Evolutionary conservation across 192 early-diverging fungal genomes (phyloP), one percentile per base, ranked within the genome.

Genomic region (Lunasporangiospora selenospora): DNA sequence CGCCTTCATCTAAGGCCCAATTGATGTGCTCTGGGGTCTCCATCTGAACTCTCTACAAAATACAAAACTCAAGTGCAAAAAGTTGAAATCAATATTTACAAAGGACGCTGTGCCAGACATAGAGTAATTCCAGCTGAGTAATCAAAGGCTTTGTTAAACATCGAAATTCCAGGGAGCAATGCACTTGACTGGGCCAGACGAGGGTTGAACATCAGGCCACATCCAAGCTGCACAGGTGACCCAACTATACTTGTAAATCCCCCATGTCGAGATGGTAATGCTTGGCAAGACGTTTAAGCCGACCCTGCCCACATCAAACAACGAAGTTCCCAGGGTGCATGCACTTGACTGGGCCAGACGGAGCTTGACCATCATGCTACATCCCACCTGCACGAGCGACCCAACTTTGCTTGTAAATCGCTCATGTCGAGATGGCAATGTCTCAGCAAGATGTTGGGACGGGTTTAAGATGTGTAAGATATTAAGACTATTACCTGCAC

Each of bases 241-340:
- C 53, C 53, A 55, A 55, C 53, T 11, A 5, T 13, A 42, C 53
- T 55, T 21, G 53, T 55, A 23, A 55, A 41, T 55, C 39, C 6
- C 53, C 8, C 40, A 42, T 21, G 53, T 55, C 53, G 53, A 55
- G 53, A 43, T 30, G 53, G 53, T 13, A 55, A 55, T 55, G 53
- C 53, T 55, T 55, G 53, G 40, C 40, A 55, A 41, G 53, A 55
- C 43, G 40, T 53, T 38, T 15, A 38, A 38, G 37, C 37, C 15
- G 37, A 38, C 15, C 37, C 15, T 38, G 37, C 37, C 37, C 37
- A 38, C 37, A 38, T 38, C 37, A 38, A 38, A 38, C 37, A 10
- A 10, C 37, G 15, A 38, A 38, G 15, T 38, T 38, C 37, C 37
- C 37, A 38, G 37, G 37, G 37, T 38, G 37, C 37, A 38, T 38